Evolutionary conservation across 1,284 basidiomycete species (phyloP).

Genomic region (Xanthoconium separans): DNA sequence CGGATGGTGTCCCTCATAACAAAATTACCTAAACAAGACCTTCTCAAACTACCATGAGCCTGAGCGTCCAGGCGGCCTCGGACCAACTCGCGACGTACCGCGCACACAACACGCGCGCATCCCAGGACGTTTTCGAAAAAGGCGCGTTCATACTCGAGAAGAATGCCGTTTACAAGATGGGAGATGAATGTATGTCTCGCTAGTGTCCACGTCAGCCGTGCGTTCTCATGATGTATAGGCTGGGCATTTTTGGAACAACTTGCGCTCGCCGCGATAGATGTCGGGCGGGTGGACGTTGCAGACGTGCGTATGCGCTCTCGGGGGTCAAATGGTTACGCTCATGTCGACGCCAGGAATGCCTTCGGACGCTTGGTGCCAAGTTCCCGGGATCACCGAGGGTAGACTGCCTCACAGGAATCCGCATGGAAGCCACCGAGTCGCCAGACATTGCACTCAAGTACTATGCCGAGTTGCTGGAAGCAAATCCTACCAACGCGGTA

Average conservation of each 20-base stretch:
- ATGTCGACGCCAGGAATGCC: constrained; percentile 54
- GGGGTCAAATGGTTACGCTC: constrained; percentile 9
- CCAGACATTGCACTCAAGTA: constrained; percentile 63
- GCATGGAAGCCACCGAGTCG: constrained; percentile 75
- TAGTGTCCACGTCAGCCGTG: neutral
- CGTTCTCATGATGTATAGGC: constrained; percentile 40
- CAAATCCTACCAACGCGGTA: constrained; percentile 78
- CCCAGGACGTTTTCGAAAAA: constrained; percentile 68
- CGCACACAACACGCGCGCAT: constrained; percentile 63
- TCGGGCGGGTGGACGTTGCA: constrained; percentile 77
- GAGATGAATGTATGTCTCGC: constrained; percentile 54
- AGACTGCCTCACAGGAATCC: constrained; percentile 80
- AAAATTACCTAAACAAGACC: neutral
- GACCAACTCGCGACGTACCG: constrained; percentile 71
- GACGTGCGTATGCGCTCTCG: constrained; percentile 55
- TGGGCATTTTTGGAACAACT: constrained; percentile 92
- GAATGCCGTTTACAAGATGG: constrained; percentile 46
- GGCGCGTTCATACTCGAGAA: constrained; percentile 59
- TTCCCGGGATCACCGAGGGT: constrained; percentile 87
- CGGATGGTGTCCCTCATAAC: constrained; percentile 40
- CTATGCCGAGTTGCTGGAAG: constrained; percentile 68
- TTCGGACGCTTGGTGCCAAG: constrained; percentile 62
- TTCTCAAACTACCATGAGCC: constrained; percentile 16
- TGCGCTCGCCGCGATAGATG: constrained; percentile 82
- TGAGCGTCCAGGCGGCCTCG: constrained; percentile 55